Evolutionary conservation across 2,329 filamentous ascomycete genomes (phyloP).

Genomic region (Cryoendolithus antarcticus): DNA sequence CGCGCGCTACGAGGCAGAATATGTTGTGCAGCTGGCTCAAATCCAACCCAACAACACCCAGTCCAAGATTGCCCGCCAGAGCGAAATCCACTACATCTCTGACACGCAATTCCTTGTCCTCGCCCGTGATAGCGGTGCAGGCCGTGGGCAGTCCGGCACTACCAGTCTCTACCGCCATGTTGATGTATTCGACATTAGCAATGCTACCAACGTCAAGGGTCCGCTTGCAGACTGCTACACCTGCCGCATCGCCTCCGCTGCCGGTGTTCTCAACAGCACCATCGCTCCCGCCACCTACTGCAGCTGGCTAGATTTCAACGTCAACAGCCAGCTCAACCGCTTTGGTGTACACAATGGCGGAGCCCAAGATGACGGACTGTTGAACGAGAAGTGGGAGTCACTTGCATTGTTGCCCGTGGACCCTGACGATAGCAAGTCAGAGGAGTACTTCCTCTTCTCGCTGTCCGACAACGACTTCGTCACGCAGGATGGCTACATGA

Average conservation of each 20-base stretch:
- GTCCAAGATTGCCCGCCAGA: slow-evolving; percentile 50
- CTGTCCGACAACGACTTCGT: slow-evolving; percentile 66
- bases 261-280: slow-evolving; percentile 41
- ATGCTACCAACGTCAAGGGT: slow-evolving; percentile 49
- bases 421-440: slow-evolving; percentile 25
- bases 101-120: slow-evolving; percentile 55
- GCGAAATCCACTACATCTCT: slow-evolving; percentile 54
- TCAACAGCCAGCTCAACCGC: slow-evolving; percentile 49
- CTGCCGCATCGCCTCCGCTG: slow-evolving; percentile 32
- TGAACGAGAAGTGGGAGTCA: slow-evolving; percentile 72
- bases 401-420: slow-evolving; percentile 50
- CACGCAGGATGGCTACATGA: slow-evolving; percentile 54
- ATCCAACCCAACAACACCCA: slow-evolving; percentile 39
- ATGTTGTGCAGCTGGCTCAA: slow-evolving; percentile 45
- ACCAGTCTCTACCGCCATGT: slow-evolving; percentile 53
- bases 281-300: slow-evolving; percentile 52
- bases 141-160: slow-evolving; percentile 41
- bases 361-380: slow-evolving; percentile 40
- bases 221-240: slow-evolving; percentile 22
- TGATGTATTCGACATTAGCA: slow-evolving; percentile 54
- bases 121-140: slow-evolving; percentile 49
- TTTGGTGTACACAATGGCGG: slow-evolving; percentile 61
- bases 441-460: slow-evolving; percentile 56
- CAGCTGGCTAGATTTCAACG: slow-evolving; percentile 55
- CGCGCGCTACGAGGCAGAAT: slow-evolving; percentile 45